Percentiles rank a stretch among this genome's conserved stretches.
Evolutionary conservation across 768 basidiomycete genomes (phyloP).

Genomic region (Chalciporus piperatus): DNA sequence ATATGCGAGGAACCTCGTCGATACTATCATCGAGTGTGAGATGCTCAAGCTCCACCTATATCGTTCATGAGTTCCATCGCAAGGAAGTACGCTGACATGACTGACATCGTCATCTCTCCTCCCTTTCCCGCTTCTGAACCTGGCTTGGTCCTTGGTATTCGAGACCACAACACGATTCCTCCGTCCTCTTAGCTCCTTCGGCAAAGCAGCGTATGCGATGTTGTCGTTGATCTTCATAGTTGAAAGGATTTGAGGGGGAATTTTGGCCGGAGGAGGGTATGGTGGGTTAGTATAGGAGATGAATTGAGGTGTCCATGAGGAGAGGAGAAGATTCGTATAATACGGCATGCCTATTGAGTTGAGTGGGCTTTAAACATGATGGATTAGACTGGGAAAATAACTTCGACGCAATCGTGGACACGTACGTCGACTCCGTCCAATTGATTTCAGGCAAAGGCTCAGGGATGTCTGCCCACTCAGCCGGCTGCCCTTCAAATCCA

Average conservation of each 20-base stretch:
- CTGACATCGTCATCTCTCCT: slow-evolving; percentile 42
- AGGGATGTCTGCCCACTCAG: slow-evolving; percentile 80
- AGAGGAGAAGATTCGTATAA: slow-evolving; percentile 73
- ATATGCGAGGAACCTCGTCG: slow-evolving; percentile 72
- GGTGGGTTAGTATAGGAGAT: slow-evolving; percentile 41
- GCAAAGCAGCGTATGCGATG: slow-evolving; percentile 85
- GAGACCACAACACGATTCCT: slow-evolving; percentile 67
- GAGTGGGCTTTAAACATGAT: slow-evolving; percentile 57
- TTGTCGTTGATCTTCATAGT: slow-evolving; percentile 87
- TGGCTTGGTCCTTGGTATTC: slow-evolving; percentile 54
- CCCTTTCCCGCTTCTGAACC: slow-evolving; percentile 83
- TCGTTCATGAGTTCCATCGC: neutral
- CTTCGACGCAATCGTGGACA: slow-evolving; percentile 1
- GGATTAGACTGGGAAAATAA: neutral
- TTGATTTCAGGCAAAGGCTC: slow-evolving; percentile 65
- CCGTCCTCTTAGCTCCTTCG: slow-evolving; percentile 79
- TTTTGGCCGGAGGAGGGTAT: slow-evolving; percentile 70
- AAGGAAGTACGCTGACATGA: slow-evolving; percentile 1
- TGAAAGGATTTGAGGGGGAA: slow-evolving; percentile 74
- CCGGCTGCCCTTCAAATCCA: slow-evolving; percentile 82
- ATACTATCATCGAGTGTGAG: slow-evolving; percentile 49
- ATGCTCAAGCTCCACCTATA: slow-evolving; percentile 53
- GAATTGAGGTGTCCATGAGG: slow-evolving; percentile 58
- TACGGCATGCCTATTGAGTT: slow-evolving; percentile 87
- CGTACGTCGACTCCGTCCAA: slow-evolving; percentile 85